A percentile compares a stretch with the other conserved stretches of the same genome.
These are phyloP conservation scores for Solanum habrochaites DNA, from an alignment of 257 asterid species.

Conservation along the genomic window DNA sequence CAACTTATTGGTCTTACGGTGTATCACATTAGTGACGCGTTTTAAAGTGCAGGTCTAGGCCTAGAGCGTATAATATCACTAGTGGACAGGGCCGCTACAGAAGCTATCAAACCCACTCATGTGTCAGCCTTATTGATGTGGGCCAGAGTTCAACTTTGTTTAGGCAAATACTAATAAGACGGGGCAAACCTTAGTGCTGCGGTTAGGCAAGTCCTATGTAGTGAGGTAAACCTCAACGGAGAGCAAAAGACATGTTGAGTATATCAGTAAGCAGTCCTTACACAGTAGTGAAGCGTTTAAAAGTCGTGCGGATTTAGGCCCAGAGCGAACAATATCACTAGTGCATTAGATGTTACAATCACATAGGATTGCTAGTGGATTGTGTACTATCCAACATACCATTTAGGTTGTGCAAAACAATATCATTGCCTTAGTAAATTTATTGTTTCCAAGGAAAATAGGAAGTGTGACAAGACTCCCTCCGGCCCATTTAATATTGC, in stretches of 20 bases:
- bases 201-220: background rate
- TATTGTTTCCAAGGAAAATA: background rate
- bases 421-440: background rate
- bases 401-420: background rate
- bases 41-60: background rate
- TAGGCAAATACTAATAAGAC: background rate
- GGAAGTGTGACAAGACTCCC: background rate
- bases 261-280: background rate
- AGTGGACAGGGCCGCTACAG: background rate
- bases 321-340: too few species aligned
- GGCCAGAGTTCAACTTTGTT: background rate
- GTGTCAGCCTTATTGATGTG: background rate
- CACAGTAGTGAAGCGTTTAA: background rate
- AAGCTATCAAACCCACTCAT: background rate
- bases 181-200: background rate
- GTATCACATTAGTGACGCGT: background rate
- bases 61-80: background rate
- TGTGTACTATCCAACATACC: background rate
- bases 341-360: background rate
- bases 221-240: background rate
- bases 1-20: background rate
- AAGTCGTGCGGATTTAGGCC: background rate
- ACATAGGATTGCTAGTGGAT: background rate
- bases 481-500: too few species aligned
- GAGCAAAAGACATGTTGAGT: background rate